A percentile compares a stretch with the other conserved stretches of the same genome.
Conservation (phyloP, 2,329 filamentous ascomycete genomes). For the Orbilia oligospora region DNA sequence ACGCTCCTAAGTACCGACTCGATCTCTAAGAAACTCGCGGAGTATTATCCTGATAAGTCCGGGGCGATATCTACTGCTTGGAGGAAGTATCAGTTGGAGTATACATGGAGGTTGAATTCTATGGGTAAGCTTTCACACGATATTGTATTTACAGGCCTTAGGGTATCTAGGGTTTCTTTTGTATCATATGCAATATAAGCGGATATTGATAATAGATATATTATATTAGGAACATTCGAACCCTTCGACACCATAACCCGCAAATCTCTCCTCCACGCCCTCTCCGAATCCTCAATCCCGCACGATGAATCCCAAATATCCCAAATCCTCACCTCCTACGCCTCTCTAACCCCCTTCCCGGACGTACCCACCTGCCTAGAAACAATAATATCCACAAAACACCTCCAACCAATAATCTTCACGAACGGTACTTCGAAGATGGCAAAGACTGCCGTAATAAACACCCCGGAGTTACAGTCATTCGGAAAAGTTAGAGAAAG, state of each 20-base stretch:
- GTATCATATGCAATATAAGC: too few species aligned
- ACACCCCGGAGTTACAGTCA: slow-evolving; percentile 68
- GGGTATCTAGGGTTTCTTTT: too few species aligned
- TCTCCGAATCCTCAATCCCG: slow-evolving; percentile 70
- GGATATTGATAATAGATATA: too few species aligned
- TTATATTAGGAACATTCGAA: slow-evolving; percentile 75
- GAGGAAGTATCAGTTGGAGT: slow-evolving; percentile 81
- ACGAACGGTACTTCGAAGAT: slow-evolving; percentile 78
- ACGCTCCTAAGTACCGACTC: slow-evolving; percentile 81
- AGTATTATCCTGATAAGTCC: slow-evolving; percentile 72
- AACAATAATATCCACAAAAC: slow-evolving; percentile 65
- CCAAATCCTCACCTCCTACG: slow-evolving; percentile 76
- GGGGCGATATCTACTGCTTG: slow-evolving; percentile 74
- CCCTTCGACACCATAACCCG: slow-evolving; percentile 76
- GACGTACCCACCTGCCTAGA: slow-evolving; percentile 74
- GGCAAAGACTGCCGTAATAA: slow-evolving; percentile 73
- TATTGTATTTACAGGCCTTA: too few species aligned
- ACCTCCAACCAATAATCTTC: slow-evolving; percentile 75
- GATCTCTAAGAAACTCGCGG: slow-evolving; percentile 73
- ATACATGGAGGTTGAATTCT: slow-evolving; percentile 81
- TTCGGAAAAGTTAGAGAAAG: slow-evolving; percentile 63
- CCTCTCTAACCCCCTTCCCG: slow-evolving; percentile 75
- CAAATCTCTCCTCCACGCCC: slow-evolving; percentile 75
- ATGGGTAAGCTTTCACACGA: slow-evolving; percentile 75
- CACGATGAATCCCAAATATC: slow-evolving; percentile 64